Percentiles rank a stretch among this genome's conserved stretches.
Evolutionary conservation across 148 eudicot genomes (phyloP).

Genomic region (Cornus controversa): DNA sequence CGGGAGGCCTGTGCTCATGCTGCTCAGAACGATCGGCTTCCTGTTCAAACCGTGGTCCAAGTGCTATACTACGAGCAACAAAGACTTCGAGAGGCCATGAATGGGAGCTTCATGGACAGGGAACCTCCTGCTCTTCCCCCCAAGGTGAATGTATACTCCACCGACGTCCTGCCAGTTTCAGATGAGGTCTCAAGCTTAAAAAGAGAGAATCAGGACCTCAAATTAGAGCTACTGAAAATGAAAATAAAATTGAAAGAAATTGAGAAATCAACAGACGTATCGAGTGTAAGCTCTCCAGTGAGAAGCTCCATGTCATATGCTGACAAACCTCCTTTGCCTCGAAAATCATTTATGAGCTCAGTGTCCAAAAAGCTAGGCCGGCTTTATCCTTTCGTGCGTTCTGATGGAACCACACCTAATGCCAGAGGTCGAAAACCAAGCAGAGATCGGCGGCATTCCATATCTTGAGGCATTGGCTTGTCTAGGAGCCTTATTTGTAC

Average conservation of each 20-base stretch:
- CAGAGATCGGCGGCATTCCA: conserved; percentile 61
- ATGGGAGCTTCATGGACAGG: conserved; percentile 4
- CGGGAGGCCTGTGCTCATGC: conserved; percentile 94
- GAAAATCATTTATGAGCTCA: conserved; percentile 58
- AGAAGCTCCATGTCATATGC: conserved; percentile 21
- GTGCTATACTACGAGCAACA: conserved; percentile 91
- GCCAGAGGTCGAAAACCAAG: conserved; percentile 45
- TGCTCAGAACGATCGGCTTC: conserved; percentile 91
- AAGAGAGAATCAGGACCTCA: conserved; percentile 76
- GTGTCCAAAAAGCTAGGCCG: conserved; percentile 69
- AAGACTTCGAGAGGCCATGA: conserved; percentile 64
- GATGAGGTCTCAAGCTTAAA: conserved; percentile 48
- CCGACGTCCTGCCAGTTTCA: conserved; percentile 18
- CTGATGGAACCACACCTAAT: conserved; percentile 28
- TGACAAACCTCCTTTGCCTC: conserved; percentile 59
- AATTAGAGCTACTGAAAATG: conserved; percentile 68
- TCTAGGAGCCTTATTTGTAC: neutral
- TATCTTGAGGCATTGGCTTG: conserved; percentile 36
- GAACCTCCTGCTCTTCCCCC: conserved; percentile 28
- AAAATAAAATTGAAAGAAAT: conserved; percentile 64
- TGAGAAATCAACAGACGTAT: conserved; percentile 35
- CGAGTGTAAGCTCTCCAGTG: conserved; percentile 34
- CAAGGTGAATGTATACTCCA: conserved; percentile 15
- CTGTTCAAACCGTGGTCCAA: conserved; percentile 88
- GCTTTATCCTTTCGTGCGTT: conserved; percentile 39